phyloP scores from a whole-genome alignment of 768 basidiomycete genomes.

The Serpula lacrymans region DNA sequence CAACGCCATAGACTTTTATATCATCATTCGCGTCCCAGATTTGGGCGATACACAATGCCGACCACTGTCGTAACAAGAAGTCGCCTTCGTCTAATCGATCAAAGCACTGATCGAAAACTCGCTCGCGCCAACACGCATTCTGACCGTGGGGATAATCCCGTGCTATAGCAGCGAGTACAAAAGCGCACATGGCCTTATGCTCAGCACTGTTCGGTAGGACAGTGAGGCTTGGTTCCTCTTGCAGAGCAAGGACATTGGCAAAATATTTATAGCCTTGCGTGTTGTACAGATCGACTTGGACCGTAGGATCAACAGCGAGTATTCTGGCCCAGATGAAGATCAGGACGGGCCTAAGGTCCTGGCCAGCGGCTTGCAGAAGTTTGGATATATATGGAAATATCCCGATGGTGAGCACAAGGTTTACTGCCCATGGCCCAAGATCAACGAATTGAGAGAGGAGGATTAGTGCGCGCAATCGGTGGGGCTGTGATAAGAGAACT shows the following conservation, averaged over 20 bases:
- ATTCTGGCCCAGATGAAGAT: conserved; percentile 99
- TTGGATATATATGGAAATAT: conserved; percentile 99
- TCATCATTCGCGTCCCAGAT: conserved; percentile 95
- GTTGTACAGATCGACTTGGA: conserved; percentile 85
- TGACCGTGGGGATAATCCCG: conserved; percentile 90
- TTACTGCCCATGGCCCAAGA: conserved; percentile 97
- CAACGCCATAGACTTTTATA: conserved; percentile 80
- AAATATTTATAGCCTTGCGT: conserved; percentile 84
- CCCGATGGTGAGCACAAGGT: conserved; percentile 92
- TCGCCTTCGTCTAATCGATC: conserved; percentile 84
- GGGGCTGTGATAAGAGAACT: conserved; percentile 93
- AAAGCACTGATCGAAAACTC: conserved; percentile 86
- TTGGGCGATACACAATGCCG: conserved; percentile 86
- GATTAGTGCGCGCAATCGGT: conserved; percentile 92
- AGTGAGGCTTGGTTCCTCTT: conserved; percentile 51
- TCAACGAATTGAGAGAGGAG: conserved; percentile 97
- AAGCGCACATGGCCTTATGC: conserved; percentile 98
- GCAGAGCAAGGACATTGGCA: conserved; percentile 66
- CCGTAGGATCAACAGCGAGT: conserved; percentile 90
- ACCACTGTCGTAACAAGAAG: conserved; percentile 93
- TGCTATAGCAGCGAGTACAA: conserved; percentile 86
- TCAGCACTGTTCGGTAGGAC: conserved; percentile 90
- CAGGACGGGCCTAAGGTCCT: conserved; percentile 93
- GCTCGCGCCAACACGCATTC: conserved; percentile 74
- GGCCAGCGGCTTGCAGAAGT: conserved; percentile 89